phyloP scores from a whole-genome alignment of 805 yeast genomes.

The Saccharomycopsis fermentans region DNA sequence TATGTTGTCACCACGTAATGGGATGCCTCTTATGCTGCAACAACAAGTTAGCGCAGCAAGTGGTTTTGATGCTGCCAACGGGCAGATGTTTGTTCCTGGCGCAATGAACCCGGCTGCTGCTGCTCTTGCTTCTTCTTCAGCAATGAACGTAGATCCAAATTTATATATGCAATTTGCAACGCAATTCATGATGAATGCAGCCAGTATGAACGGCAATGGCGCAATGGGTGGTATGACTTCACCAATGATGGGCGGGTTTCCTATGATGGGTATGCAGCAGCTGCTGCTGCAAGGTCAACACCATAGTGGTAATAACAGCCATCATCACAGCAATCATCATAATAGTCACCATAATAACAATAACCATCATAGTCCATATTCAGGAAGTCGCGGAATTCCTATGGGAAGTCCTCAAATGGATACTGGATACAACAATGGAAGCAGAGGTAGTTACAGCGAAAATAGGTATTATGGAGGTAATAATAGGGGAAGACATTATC shows the following conservation, averaged over 20 bases:
- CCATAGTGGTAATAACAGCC: not conserved
- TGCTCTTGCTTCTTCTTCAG: conserved; percentile 2
- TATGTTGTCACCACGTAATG: not conserved
- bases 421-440: not conserved
- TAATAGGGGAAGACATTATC: not conserved
- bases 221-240: conserved; percentile 1
- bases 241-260: conserved; percentile 1
- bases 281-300: conserved; percentile 3
- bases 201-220: not conserved
- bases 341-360: not conserved
- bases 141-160: conserved; percentile 1
- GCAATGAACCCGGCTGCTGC: conserved; percentile 11
- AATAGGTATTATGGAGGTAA: not conserved
- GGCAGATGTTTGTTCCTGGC: not conserved
- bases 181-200: not conserved
- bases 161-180: conserved; percentile 3
- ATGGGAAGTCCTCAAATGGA: conserved; percentile 1
- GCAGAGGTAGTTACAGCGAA: not conserved
- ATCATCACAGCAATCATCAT: not conserved
- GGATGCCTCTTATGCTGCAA: conserved; percentile 2
- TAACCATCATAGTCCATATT: not conserved
- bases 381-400: not conserved
- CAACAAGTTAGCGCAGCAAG: not conserved
- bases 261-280: conserved; percentile 4
- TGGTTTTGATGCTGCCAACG: conserved; percentile 1